Evolutionary conservation across 306 rosid species (phyloP), one percentile per base, ranked within the genome.

Genomic region (Luffa aegyptiaca): DNA sequence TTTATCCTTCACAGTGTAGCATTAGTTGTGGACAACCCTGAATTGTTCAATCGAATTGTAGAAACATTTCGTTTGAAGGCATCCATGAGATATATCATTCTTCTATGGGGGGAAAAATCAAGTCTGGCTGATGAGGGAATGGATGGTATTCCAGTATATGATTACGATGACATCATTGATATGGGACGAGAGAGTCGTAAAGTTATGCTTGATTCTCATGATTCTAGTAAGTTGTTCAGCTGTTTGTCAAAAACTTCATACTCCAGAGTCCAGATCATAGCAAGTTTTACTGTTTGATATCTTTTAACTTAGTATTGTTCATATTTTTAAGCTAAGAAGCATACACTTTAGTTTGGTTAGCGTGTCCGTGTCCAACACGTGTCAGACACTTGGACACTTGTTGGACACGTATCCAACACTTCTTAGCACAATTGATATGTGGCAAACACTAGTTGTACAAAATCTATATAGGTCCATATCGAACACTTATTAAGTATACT

Each of bases 41-140:
- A 89, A 81, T 77, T 95, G 90, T 92, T 86, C 88, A 83, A 91
- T 86, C 90, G 82, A 83, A 91, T 95, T 79, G 84, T 87, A 42
- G 86, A 84, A 80, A 80, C 83, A 53, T 92, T 95, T 62, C 75
- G 52, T 86, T 88, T 79, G 56, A 88, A 91, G 85, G 86, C 88
- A 74, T 78, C 86, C 49, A 81, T 87, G 86, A 90, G 88, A 81
- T 95, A 87, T 81, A 61, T 95, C 59, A 86, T 95, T 87, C 93
- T 95, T 70, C 96, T 95, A 55, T 95, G 98, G 98, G 98, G 98
- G 78, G 92, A 95, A 75, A 95, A 92, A 80, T 89, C 96, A 76
- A 21, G 82, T 73, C 75, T 92, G 83, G 81, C 82, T 61, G 55
- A 68, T 69, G 82, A 87, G 41, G 88, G 83, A 78, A 68, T 82